Evolutionary conservation across 2,329 filamentous ascomycete species (phyloP).

Genomic region (Epichloe amarillans): DNA sequence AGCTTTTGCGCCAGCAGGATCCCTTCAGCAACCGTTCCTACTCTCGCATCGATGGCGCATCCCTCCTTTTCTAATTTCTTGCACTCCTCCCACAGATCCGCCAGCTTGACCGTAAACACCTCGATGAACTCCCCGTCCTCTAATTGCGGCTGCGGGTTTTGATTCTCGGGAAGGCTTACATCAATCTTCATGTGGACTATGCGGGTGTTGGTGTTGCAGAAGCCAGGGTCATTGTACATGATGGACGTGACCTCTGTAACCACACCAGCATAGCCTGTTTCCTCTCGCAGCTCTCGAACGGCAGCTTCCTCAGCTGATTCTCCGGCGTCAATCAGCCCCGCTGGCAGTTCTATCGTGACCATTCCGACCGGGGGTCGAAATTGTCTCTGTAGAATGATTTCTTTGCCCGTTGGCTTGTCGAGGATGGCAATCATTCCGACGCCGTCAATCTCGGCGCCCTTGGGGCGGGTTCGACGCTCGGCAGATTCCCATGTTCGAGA

Average conservation of each 20-base stretch:
- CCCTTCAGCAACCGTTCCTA: conserved; percentile 66
- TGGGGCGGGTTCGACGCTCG: conserved; percentile 55
- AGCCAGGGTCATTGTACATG: conserved; percentile 54
- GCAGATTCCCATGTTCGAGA: conserved; percentile 58
- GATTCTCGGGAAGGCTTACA: conserved; percentile 54
- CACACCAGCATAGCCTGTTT: conserved; percentile 51
- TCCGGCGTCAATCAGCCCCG: conserved; percentile 48
- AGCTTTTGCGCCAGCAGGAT: conserved; percentile 56
- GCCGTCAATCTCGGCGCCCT: conserved; percentile 50
- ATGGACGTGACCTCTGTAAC: conserved; percentile 45
- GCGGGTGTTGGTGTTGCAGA: conserved; percentile 53
- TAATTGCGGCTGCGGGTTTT: conserved; percentile 52
- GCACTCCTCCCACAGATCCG: conserved; percentile 51
- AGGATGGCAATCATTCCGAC: conserved; percentile 63
- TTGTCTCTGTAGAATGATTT: conserved; percentile 54
- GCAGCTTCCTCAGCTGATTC: conserved; percentile 50
- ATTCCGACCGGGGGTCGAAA: conserved; percentile 49
- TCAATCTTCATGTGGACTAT: conserved; percentile 66
- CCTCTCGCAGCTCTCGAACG: conserved; percentile 50
- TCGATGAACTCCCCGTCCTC: conserved; percentile 78
- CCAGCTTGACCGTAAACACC: conserved; percentile 55
- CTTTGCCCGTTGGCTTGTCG: conserved; percentile 35
- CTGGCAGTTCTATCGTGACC: conserved; percentile 50
- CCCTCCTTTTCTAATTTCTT: conserved; percentile 55
- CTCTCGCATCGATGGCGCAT: conserved; percentile 65